Base-by-base conservation (phyloP, 306 rosid species). In the Vigna angularis region DNA sequence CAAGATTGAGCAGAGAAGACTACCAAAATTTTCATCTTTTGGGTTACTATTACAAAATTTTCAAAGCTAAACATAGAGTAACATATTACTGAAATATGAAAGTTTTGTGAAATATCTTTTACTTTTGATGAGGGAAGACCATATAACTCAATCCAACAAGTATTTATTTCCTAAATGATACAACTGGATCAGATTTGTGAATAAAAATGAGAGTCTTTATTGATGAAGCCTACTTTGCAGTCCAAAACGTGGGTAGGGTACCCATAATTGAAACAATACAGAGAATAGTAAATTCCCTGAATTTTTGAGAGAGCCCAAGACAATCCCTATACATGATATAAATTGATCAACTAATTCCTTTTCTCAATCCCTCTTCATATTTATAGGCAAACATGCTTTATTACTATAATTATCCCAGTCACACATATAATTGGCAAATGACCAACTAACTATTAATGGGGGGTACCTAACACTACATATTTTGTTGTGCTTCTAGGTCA, bases 1-100 rank as follows among this genome's bases (percentile, higher is more conserved):
- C 40, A 71, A 26, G 32, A 26, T 42, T 20, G 45, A 48, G n/a
- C 73, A 77, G 57, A 47, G 50, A 72, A 77, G 56, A 22, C 58
- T 66, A 56, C 40, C 18, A 26, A 71, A 64, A 20, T 11, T 44
- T 20, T 64, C 40, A 53, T 40, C 51, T 16, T 53, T 36, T 13
- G 30, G 7, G 6, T 63, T 18, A 70, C 16, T 65, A 47, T 32
- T n/a, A 3, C 32, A 63, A 50, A 26, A 36, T 58, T 63, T 7
- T 30, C 47, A 53, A 14, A 20, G 6, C 16, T 47, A 72, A 65
- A 64, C 24, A 47, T 13, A 22, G 4, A 22, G 4, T 13, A 34
- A 82, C 64, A 45, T 70, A 24, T 30, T 30, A 28, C 50, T 49
- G 48, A 47, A 47, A 32, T 34, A 64, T 50, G 45, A 9, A 44